These are phyloP conservation scores for Cladophialophora chaetospira DNA, from an alignment of 2,329 filamentous ascomycete species.

Conservation along the genomic window DNA sequence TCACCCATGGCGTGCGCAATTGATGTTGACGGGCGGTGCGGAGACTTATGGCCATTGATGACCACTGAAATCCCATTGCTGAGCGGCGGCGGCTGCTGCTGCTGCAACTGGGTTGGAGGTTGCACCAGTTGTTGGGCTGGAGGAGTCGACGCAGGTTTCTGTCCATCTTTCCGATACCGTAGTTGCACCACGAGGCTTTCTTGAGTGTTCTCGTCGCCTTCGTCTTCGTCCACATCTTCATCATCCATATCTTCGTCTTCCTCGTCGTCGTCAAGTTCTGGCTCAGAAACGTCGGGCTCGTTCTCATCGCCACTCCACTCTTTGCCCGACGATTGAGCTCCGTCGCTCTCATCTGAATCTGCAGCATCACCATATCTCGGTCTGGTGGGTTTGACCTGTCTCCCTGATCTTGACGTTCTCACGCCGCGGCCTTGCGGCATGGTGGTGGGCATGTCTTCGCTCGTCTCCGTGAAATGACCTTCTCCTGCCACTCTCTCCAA, in stretches of 20 bases:
- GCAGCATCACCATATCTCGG: slow-evolving; percentile 40
- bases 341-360: slow-evolving; percentile 55
- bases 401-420: slow-evolving; percentile 26
- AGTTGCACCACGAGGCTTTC: slow-evolving; percentile 75
- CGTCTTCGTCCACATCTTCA: slow-evolving; percentile 42
- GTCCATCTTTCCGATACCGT: slow-evolving; percentile 39
- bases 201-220: slow-evolving; percentile 49
- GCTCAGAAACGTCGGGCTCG: slow-evolving; percentile 59
- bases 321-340: slow-evolving; percentile 63
- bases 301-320: slow-evolving; percentile 40
- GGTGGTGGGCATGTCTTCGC: slow-evolving; percentile 47
- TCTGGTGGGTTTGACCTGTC: slow-evolving; percentile 27
- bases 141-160: not conserved
- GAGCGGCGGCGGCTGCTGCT: not conserved
- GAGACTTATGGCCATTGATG: not conserved
- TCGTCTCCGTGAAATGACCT: slow-evolving; percentile 47
- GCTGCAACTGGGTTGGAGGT: not conserved
- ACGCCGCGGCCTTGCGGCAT: slow-evolving; percentile 45
- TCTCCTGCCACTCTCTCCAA: slow-evolving; percentile 45
- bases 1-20: not conserved
- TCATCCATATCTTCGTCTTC: slow-evolving; percentile 53
- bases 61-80: not conserved
- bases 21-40: not conserved
- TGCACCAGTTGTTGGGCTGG: not conserved
- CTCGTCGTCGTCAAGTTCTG: slow-evolving; percentile 72